These are phyloP conservation scores for Trichophyton verrucosum DNA, from an alignment of 2,329 filamentous ascomycete species.

Conservation along the genomic window DNA sequence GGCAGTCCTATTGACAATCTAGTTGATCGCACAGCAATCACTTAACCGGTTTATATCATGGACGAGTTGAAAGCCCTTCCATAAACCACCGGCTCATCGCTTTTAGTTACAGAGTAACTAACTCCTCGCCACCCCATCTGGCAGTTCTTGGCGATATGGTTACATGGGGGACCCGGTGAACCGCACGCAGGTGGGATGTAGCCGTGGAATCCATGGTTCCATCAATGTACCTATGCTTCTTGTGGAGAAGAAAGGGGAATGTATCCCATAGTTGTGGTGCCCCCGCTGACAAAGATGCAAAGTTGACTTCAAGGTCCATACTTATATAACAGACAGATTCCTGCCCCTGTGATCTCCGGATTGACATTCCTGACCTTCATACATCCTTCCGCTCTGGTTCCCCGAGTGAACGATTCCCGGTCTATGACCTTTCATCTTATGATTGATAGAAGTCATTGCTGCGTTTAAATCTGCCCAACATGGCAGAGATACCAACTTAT, in stretches of 20 bases:
- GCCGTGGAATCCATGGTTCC: not conserved
- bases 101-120: not conserved
- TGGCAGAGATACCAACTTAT: conserved; percentile 35
- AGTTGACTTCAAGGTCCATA: not conserved
- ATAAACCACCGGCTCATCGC: not conserved
- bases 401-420: not conserved
- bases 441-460: not conserved
- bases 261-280: not conserved
- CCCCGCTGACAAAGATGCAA: not conserved
- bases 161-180: not conserved
- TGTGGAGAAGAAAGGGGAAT: conserved; percentile 1
- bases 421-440: not conserved
- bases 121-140: not conserved
- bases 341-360: not conserved
- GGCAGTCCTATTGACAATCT: not conserved
- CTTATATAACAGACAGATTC: not conserved
- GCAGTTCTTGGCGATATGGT: not conserved
- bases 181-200: not conserved
- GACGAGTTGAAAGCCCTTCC: not conserved
- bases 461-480: conserved; percentile 3
- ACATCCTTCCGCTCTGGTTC: not conserved
- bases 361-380: not conserved
- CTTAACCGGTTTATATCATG: not conserved
- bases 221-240: not conserved
- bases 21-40: not conserved